Evolutionary conservation across 345 rosid genomes (phyloP), one percentile per base, ranked within the genome.

Genomic region (Linum trigynum): DNA sequence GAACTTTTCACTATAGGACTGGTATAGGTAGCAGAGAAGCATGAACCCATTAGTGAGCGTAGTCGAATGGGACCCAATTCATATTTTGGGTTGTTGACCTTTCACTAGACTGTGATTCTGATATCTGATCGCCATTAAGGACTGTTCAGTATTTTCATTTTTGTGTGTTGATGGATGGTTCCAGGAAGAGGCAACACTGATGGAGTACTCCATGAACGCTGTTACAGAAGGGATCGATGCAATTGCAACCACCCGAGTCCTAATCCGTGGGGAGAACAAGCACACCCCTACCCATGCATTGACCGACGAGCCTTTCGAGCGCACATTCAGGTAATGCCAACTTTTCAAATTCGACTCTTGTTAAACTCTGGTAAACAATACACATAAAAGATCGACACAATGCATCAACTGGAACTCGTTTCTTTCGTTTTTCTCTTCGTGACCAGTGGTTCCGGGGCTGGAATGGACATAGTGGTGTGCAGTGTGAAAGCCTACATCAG

Each of bases 161-260:
- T 17, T 5, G 10, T 36, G 35, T 59, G 11, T 17, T 35, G 5
- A 0, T 35, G n/a, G 16, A n/a, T 67, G 65, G 32, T 23, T 23
- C 32, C 76, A 94, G 99, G 91, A 81, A 72, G 85, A 90, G 0
- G 84, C 71, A 16, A 68, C 83, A 45, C 90, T 95, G 73, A 91
- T 88, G 0, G 99, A 91, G 75, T 90, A 86, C 80, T 88, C 96
- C 63, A 50, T 95, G 90, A 87, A 10, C 60, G 90, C 97, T 7
- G 95, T 85, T 62, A 84, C 99, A 65, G 95, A 82, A 86, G 97
- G 96, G 72, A 91, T 95, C 9, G 99, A 95, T 79, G 99, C 96
- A 8, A 91, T 95, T 55, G 99, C 99, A 58, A 80, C 90, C 36
- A 91, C 99, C 2, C 88, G 99, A 14, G 99, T 95, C 78, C 72